Evolutionary conservation across 2,329 filamentous ascomycete genomes (phyloP).

Genomic region (Claviceps maximensis): DNA sequence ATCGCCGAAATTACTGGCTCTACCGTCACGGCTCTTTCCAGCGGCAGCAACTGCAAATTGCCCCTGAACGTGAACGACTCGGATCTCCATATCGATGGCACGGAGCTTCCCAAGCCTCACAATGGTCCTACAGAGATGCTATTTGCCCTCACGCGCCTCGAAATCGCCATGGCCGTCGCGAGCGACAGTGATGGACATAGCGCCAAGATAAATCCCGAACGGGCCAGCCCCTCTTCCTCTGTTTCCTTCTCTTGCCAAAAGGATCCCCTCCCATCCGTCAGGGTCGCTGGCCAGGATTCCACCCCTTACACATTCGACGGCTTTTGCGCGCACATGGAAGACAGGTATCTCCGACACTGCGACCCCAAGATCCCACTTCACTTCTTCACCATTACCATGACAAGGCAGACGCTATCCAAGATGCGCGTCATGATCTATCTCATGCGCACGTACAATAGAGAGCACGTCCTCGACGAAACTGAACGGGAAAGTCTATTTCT

Average conservation of each 20-base stretch:
- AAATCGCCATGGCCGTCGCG: background rate
- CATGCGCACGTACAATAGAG: background rate
- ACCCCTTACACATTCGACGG: background rate
- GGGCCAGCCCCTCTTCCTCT: background rate
- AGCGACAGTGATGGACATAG: background rate
- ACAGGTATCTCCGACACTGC: background rate
- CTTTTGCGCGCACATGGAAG: background rate
- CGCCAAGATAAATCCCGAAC: background rate
- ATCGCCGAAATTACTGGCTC: background rate
- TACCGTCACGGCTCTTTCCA: background rate
- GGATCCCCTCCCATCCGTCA: background rate
- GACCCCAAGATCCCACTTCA: background rate
- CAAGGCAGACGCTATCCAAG: background rate
- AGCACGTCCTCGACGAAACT: background rate
- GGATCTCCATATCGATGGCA: background rate
- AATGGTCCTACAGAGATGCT: background rate
- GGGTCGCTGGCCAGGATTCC: background rate
- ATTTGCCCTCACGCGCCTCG: background rate
- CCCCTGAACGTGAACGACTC: background rate
- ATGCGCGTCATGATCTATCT: background rate
- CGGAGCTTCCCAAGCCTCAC: background rate
- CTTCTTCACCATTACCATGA: background rate
- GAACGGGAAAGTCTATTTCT: background rate
- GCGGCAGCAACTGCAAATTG: background rate
- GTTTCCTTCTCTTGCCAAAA: background rate